These are phyloP conservation scores for Lepidium aucheri DNA, from an alignment of 345 rosid species.

Conservation along the genomic window DNA sequence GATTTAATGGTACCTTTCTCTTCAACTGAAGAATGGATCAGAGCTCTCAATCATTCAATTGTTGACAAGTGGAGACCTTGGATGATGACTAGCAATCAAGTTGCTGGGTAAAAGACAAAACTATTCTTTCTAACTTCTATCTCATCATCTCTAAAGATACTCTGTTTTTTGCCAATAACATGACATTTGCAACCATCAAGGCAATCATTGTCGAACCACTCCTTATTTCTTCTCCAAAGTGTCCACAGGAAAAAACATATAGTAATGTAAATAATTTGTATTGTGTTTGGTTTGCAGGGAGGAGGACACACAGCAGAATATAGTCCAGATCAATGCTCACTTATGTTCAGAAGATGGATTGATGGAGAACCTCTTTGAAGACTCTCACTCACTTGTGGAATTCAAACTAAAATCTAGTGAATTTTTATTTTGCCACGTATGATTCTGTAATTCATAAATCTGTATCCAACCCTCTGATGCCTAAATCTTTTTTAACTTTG, in stretches of 20 bases:
- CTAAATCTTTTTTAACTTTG: neutral
- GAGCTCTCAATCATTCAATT: slow-evolving; percentile 42
- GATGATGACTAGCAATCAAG: slow-evolving; percentile 35
- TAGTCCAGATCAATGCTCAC: slow-evolving; percentile 39
- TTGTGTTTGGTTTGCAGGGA: slow-evolving; percentile 32
- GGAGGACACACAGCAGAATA: slow-evolving; percentile 62
- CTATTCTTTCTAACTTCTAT: neutral
- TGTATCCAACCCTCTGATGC: neutral
- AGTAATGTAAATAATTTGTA: neutral
- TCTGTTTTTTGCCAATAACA: slow-evolving; percentile 25
- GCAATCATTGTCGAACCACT: slow-evolving; percentile 18
- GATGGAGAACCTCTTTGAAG: slow-evolving; percentile 17
- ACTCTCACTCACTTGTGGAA: neutral
- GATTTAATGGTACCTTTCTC: slow-evolving; percentile 42
- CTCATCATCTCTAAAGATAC: neutral
- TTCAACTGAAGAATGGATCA: slow-evolving; percentile 65
- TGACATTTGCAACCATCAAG: slow-evolving; percentile 81
- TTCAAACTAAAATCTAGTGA: neutral
- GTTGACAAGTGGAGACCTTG: slow-evolving; percentile 59
- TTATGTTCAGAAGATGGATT: slow-evolving; percentile 37
- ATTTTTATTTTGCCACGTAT: neutral
- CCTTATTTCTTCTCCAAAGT: no score
- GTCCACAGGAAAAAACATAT: neutral
- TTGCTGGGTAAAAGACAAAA: slow-evolving; percentile 35
- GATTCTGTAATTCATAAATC: neutral